Conservation (phyloP, 176 grass and related monocot species). For the Eremochloa ophiuroides region DNA sequence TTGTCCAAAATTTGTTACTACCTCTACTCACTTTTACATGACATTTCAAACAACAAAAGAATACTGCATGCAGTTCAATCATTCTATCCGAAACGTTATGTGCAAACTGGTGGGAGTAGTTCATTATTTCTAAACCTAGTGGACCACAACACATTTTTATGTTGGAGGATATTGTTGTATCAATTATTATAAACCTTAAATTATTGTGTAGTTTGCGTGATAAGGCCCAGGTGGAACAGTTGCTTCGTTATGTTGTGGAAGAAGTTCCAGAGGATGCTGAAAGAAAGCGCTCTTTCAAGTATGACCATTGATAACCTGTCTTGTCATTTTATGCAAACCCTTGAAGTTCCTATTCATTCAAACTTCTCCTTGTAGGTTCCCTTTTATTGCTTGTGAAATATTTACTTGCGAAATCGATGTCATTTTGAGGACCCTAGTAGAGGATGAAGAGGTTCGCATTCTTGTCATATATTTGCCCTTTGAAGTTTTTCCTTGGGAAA, state of each 20-base stretch:
- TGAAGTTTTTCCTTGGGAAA: not conserved
- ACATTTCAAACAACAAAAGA: not conserved
- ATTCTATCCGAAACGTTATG: not conserved
- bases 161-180: not conserved
- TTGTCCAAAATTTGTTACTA: not conserved
- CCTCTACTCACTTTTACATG: not conserved
- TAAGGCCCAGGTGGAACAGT: constrained; percentile 85
- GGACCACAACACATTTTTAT: not conserved
- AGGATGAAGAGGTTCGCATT: constrained; percentile 80
- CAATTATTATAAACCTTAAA: not conserved
- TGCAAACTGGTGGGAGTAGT: not conserved
- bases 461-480: not conserved
- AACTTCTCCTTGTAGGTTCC: constrained; percentile 56
- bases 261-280: constrained; percentile 84
- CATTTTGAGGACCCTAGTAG: constrained; percentile 91
- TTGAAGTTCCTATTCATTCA: not conserved
- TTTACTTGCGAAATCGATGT: constrained; percentile 98
- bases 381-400: constrained; percentile 99
- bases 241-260: constrained; percentile 93
- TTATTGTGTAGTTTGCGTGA: constrained; percentile 83
- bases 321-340: constrained; percentile 3
- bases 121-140: not conserved
- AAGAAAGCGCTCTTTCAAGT: constrained; percentile 94
- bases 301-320: constrained; percentile 3
- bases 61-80: not conserved